These are phyloP conservation scores for Bryoerythrophyllum caledonicum DNA, from an alignment of 225 moss, liverwort and hornwort species.

Conservation along the genomic window DNA sequence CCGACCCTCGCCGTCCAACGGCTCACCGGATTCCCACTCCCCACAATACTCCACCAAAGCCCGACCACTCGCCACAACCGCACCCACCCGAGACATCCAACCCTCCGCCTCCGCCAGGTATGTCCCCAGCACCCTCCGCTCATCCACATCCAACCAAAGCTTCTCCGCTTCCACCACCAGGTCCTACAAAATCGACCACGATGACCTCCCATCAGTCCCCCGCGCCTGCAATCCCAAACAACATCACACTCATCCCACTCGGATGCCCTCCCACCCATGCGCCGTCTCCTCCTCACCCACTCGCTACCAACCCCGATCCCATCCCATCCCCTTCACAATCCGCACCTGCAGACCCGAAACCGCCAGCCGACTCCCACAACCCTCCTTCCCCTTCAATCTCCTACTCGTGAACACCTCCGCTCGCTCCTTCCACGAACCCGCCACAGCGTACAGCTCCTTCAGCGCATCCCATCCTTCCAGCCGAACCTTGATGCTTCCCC, in stretches of 20 bases:
- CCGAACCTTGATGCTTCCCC: constrained; percentile 52
- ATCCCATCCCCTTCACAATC: neutral
- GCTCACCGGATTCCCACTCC: constrained; percentile 1
- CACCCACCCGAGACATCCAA: constrained; percentile 44
- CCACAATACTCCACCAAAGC: constrained; percentile 17
- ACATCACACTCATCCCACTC: neutral
- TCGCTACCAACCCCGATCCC: constrained; percentile 29
- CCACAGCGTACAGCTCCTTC: constrained; percentile 47
- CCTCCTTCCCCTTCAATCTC: constrained; percentile 21
- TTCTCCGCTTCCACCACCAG: constrained; percentile 35
- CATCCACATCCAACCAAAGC: constrained; percentile 43
- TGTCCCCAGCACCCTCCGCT: constrained; percentile 34
- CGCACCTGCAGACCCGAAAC: constrained; percentile 70
- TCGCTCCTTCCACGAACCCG: constrained; percentile 64
- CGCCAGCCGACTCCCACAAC: constrained; percentile 20
- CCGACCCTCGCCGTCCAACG: constrained; percentile 18
- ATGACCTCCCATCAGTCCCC: neutral
- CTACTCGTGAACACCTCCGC: constrained; percentile 52
- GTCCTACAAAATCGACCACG: constrained; percentile 18
- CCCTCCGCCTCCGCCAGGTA: constrained; percentile 43
- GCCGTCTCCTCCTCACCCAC: too few species aligned
- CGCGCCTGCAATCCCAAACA: neutral
- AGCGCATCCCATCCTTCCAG: constrained; percentile 54
- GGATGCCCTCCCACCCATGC: neutral
- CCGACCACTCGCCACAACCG: constrained; percentile 25